Evolutionary conservation across 2,329 filamentous ascomycete species (phyloP), one percentile per base, ranked within the genome.

Genomic region (Aspergillus arachidicola): DNA sequence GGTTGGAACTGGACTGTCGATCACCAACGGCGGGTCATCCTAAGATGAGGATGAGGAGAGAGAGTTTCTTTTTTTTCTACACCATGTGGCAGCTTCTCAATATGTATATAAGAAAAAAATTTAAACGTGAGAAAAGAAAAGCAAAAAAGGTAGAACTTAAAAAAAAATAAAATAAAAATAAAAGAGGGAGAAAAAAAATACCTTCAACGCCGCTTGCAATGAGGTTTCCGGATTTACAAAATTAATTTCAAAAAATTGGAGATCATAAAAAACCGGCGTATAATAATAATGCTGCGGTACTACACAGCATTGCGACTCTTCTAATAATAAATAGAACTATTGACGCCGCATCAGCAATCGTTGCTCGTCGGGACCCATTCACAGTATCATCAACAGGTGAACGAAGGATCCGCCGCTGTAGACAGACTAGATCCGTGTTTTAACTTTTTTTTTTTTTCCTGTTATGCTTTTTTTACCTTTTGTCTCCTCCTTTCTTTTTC

Each of bases 241-340:
- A 23, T 16, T 46, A 48, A 58, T 23, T 30, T 26, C 30, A 21
- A 58, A 48, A 48, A 38, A 19, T 19, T 46, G 56, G 41, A 58
- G 26, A 32, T 23, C 19, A 50, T n/a, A 11, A n/a, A 23, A n/a
- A 36, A 6, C 56, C 23, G 14, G n/a, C 53, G 45, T 28, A 48
- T 23, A 48, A 48, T 28, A 48, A 48, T 56, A 41, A 56, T 43
- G 53, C 34, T 36, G 34, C 26, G 34, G 53, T 56, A 23, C 53
- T 43, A 57, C 54, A 57, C 54, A 50, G 46, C 16, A 26, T 43
- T 57, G 26, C 36, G 21, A 41, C 34, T 57, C 57, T 59, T 48
- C 57, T 59, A 59, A 59, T 59, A 59, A 59, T 59, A 59, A 50
- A 51, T 54, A 38, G 23, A 43, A 63, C 61, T 61, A 64, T 64